Evolutionary conservation across 495 filamentous ascomycete species (phyloP).

Genomic region (Aspergillus heteromorphus): DNA sequence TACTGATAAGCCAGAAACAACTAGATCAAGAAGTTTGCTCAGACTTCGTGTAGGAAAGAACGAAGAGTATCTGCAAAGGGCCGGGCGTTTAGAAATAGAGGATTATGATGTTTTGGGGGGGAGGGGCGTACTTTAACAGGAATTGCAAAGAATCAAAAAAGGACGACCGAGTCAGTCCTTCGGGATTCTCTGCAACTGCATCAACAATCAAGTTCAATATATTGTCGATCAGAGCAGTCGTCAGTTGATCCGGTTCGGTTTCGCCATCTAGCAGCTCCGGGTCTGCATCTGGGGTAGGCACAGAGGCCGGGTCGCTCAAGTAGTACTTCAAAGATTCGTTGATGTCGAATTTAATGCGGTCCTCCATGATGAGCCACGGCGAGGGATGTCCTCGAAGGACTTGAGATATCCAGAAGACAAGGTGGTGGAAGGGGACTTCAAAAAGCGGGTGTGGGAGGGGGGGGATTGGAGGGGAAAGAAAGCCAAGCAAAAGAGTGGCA

Average conservation of each 20-base stretch:
- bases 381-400: conserved; percentile 14
- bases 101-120: conserved; percentile 33
- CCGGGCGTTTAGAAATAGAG: conserved; percentile 55
- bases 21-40: conserved; percentile 88
- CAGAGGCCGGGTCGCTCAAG: conserved; percentile 78
- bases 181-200: conserved; percentile 84
- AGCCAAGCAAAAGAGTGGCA: conserved; percentile 2
- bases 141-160: conserved; percentile 92
- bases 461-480: conserved; percentile 10
- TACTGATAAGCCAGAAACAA: conserved; percentile 88
- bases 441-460: not conserved
- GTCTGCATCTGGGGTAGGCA: conserved; percentile 86
- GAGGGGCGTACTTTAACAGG: conserved; percentile 86
- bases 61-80: conserved; percentile 69
- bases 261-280: conserved; percentile 83
- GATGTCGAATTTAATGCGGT: conserved; percentile 78
- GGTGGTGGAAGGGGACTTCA: not conserved
- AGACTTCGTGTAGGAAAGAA: conserved; percentile 72
- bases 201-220: conserved; percentile 91
- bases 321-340: conserved; percentile 94
- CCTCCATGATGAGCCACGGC: conserved; percentile 58
- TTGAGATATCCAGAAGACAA: conserved; percentile 7
- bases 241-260: conserved; percentile 79
- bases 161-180: conserved; percentile 70
- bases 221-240: conserved; percentile 68